Conservation (phyloP, 2,329 filamentous ascomycete genomes). For the Cladorrhinum sp. region DNA sequence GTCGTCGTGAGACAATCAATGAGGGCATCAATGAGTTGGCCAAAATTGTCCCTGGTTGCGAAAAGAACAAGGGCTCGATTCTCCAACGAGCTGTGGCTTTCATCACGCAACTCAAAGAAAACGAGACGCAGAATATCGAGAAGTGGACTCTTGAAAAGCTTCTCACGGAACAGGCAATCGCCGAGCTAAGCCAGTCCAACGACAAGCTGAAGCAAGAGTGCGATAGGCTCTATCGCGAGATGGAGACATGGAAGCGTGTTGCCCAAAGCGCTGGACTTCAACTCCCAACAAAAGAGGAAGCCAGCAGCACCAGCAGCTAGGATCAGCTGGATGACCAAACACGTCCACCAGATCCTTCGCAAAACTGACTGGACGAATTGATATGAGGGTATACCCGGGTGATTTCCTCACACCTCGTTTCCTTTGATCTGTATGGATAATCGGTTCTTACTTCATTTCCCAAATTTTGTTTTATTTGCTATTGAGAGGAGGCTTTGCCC, state of each 20-base stretch:
- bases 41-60: conserved; percentile 94
- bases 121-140: conserved; percentile 89
- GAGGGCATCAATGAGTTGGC: conserved; percentile 97
- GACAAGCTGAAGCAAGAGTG: conserved; percentile 82
- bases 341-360: neutral
- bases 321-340: neutral
- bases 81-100: conserved; percentile 90
- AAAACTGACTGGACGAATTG: neutral
- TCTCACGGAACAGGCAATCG: conserved; percentile 82
- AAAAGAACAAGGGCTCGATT: conserved; percentile 99
- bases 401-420: conserved; percentile 17
- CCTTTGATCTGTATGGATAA: conserved; percentile 13
- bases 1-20: conserved; percentile 95
- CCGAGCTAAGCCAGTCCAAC: conserved; percentile 81
- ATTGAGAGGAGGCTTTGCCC: neutral
- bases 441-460: conserved; percentile 3
- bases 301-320: conserved; percentile 22
- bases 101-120: conserved; percentile 91
- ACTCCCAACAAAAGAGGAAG: conserved; percentile 38
- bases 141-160: conserved; percentile 92
- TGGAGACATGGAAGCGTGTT: conserved; percentile 74
- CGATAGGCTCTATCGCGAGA: conserved; percentile 72
- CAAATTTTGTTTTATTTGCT: neutral
- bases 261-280: conserved; percentile 59
- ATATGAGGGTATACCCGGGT: conserved; percentile 24